Base-by-base conservation (phyloP, 192 early-diverging fungal genomes). In the Coemansia sp. region DNA sequence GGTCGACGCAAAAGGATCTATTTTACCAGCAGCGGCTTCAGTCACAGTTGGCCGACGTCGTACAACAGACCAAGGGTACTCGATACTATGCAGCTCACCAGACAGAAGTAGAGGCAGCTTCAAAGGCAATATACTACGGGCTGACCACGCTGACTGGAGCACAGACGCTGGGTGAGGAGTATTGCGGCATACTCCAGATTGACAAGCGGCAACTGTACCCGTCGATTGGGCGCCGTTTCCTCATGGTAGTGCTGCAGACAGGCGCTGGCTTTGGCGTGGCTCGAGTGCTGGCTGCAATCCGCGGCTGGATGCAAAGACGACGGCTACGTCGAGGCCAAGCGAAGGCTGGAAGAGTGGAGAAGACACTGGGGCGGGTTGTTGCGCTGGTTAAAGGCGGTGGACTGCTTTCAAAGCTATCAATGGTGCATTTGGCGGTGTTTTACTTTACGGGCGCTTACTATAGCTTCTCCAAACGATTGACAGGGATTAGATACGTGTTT, bases 151-250 rank as follows among this genome's bases (percentile, higher is more conserved):
- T 88, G 31, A 15, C 63, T 58, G 91, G 95, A 4, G 88, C 87
- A 17, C 94, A 92, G 67, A 97, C 97, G 0, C 74, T 98, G 39
- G 97, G 97, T 46, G 95, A 98, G 75, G 97, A 98, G 71, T 97
- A 96, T 76, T 96, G 94, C 65, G 94, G 93, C 65, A 92, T 97
- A 58, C 69, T 94, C 68, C 94, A 90, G 61, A 80, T 89, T 50
- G 82, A 75, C 1, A 64, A 72, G 17, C 65, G 72, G 2, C 82
- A 85, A n/a, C 39, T 65, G 62, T 87, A 80, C 38, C 91, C 92
- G 22, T 71, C 84, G 20, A 27, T 39, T 19, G 72, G 71, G 3
- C 75, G 75, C 7, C 71, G 80, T 11, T n/a, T 82, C 0, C 69
- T 82, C 17, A 60, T 82, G 65, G 71, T 76, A 2, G 27, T 77